A percentile compares a stretch with the other conserved stretches of the same genome.
These are phyloP conservation scores for Bryoerythrophyllum caledonicum DNA, from an alignment of 225 moss, liverwort and hornwort species.

Conservation along the genomic window DNA sequence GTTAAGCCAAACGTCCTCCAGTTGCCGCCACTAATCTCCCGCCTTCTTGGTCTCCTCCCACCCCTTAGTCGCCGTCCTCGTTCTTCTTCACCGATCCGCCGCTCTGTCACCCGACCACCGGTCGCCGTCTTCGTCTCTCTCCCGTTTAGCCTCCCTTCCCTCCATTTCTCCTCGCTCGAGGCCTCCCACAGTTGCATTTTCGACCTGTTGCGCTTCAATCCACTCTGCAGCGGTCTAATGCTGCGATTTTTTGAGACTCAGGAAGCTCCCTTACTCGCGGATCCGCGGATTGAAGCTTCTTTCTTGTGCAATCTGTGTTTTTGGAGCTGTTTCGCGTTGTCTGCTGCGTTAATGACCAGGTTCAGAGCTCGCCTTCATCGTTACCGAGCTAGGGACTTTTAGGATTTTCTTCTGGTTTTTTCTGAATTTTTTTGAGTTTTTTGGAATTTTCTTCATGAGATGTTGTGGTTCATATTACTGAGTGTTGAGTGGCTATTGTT, in stretches of 20 bases:
- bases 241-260: too few relatives aligned
- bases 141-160: neutral
- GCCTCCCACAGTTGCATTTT: neutral
- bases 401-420: neutral
- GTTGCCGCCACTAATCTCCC: slow-evolving; percentile 22
- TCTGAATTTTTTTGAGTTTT: neutral
- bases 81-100: rapidly evolving
- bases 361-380: neutral
- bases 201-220: neutral
- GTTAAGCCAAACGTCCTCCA: neutral
- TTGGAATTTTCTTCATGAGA: neutral
- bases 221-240: neutral
- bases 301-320: neutral
- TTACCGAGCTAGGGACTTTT: neutral
- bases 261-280: neutral
- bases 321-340: neutral
- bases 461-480: neutral
- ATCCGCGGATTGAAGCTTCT: neutral
- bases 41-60: neutral
- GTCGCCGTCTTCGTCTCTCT: neutral
- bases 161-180: neutral
- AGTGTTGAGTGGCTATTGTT: neutral
- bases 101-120: neutral
- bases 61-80: neutral
- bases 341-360: neutral